These are phyloP conservation scores for Beauveria bassiana DNA, from an alignment of 2,329 filamentous ascomycete species.

Conservation along the genomic window DNA sequence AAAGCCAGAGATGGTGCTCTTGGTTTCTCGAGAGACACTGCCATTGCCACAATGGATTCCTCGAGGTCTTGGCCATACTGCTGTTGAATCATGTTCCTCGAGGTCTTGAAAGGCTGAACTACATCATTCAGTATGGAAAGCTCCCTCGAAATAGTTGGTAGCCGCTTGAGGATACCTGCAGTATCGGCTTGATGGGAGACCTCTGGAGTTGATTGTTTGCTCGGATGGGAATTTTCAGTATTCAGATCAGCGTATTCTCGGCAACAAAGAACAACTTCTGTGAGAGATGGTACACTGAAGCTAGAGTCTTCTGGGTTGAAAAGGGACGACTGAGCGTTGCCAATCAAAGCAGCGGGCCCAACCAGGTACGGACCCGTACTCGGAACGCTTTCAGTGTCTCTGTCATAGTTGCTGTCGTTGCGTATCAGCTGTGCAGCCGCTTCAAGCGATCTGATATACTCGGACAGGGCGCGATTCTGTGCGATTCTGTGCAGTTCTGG, in stretches of 20 bases:
- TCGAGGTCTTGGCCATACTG: slow-evolving; percentile 5
- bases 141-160: not conserved
- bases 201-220: not conserved
- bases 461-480: not conserved
- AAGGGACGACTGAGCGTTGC: not conserved
- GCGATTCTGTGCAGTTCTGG: not conserved
- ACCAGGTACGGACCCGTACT: no score
- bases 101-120: slow-evolving; percentile 1
- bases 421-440: not conserved
- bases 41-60: not conserved
- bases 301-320: not conserved
- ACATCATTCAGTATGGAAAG: not conserved
- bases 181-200: not conserved
- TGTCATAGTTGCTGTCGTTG: not conserved
- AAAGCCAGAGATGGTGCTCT: not conserved
- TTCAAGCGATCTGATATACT: not conserved
- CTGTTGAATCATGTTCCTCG: not conserved
- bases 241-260: no score
- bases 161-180: not conserved
- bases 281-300: not conserved
- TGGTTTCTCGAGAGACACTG: not conserved
- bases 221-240: not conserved
- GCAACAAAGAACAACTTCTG: not conserved
- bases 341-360: no score
- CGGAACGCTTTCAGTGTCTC: not conserved